A percentile compares a stretch with the other conserved stretches of the same genome.
phyloP scores from a whole-genome alignment of 768 basidiomycete species.

The Lactifluus pinguis region DNA sequence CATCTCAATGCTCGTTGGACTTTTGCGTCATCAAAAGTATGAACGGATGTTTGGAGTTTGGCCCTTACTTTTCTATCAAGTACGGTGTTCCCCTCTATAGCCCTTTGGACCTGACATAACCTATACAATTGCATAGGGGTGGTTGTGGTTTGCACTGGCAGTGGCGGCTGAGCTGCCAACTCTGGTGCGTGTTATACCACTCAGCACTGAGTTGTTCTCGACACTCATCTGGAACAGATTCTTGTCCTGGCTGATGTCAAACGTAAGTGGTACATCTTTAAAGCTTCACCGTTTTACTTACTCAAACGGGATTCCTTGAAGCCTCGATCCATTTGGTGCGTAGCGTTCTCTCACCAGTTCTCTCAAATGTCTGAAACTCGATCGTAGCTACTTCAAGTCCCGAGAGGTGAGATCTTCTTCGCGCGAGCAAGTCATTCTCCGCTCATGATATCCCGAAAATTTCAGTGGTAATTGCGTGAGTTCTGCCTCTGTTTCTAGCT shows the following conservation, averaged over 20 bases:
- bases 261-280: background rate
- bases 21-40: background rate
- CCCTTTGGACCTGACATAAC: background rate
- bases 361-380: background rate
- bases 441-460: background rate
- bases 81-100: background rate
- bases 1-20: background rate
- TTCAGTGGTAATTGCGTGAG: conserved; percentile 13
- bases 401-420: conserved; percentile 2
- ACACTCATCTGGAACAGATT: background rate
- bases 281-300: background rate
- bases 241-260: background rate
- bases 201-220: background rate
- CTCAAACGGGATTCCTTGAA: background rate
- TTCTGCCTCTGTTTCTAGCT: background rate
- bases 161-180: conserved; percentile 7
- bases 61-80: conserved; percentile 1
- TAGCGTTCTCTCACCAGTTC: background rate
- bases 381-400: conserved; percentile 1
- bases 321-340: conserved; percentile 4
- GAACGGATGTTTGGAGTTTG: background rate
- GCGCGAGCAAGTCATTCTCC: background rate
- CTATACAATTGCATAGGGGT: background rate
- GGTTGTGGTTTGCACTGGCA: conserved; percentile 7
- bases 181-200: background rate